Conservation (phyloP, 2,329 filamentous ascomycete genomes). For the Fusarium pilosicola region DNA sequence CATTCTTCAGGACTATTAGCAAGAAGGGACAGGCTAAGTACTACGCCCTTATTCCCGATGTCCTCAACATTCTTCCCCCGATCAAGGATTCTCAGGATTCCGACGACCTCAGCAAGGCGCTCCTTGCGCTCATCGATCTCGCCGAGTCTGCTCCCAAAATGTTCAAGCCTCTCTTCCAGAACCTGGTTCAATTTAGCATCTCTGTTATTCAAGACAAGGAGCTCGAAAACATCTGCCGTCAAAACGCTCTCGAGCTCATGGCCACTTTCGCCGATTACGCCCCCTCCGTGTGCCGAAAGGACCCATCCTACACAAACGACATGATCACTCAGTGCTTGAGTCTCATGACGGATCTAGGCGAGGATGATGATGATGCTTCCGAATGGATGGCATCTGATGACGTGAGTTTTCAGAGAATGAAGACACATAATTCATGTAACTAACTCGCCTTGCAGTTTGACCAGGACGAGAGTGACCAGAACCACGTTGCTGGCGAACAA, state of each 20-base stretch:
- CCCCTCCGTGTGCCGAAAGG: slow-evolving; percentile 93
- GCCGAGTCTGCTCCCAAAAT: slow-evolving; percentile 96
- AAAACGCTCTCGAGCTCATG: slow-evolving; percentile 97
- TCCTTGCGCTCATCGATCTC: slow-evolving; percentile 91
- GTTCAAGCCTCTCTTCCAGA: slow-evolving; percentile 95
- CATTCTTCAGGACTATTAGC: slow-evolving; percentile 90
- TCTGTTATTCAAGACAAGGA: slow-evolving; percentile 97
- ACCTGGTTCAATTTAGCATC: slow-evolving; percentile 90
- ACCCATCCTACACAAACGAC: slow-evolving; percentile 87
- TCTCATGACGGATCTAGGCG: slow-evolving; percentile 95
- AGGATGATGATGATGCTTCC: slow-evolving; percentile 91
- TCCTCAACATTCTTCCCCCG: slow-evolving; percentile 93
- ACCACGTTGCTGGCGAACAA: slow-evolving; percentile 97
- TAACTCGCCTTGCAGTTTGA: slow-evolving; percentile 70
- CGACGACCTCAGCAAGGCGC: slow-evolving; percentile 88
- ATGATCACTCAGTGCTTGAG: slow-evolving; percentile 99
- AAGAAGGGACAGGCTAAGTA: slow-evolving; percentile 93
- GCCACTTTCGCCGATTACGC: slow-evolving; percentile 97
- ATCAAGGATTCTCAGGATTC: slow-evolving; percentile 92
- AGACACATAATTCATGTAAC: background rate
- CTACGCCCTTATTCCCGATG: slow-evolving; percentile 85
- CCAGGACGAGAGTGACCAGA: slow-evolving; percentile 93
- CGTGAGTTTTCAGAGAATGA: slow-evolving; percentile 60
- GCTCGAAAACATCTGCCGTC: slow-evolving; percentile 85
- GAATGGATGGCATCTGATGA: slow-evolving; percentile 96